Conservation (phyloP, 1,284 basidiomycete species). For the Tilletia setariae region DNA sequence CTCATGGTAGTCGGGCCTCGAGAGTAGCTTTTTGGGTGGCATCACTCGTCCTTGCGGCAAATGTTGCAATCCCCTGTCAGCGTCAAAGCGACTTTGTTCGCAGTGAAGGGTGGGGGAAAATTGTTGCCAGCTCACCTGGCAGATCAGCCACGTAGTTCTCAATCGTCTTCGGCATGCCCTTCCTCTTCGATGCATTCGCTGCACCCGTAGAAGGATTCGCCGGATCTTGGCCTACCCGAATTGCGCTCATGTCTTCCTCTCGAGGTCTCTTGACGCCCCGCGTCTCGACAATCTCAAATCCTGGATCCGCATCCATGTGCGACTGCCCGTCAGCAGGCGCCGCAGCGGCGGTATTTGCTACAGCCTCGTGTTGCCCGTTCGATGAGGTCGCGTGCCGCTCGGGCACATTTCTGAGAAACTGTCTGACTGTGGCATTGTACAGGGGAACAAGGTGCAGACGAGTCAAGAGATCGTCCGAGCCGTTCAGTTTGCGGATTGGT, state of each 20-base stretch:
- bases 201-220: neutral
- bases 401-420: neutral
- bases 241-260: slow-evolving; percentile 1
- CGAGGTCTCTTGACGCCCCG: neutral
- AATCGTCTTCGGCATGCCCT: slow-evolving; percentile 19
- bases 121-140: slow-evolving; percentile 1
- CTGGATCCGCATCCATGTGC: neutral
- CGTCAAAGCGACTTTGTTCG: neutral
- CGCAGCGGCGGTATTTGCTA: neutral
- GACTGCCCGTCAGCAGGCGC: neutral
- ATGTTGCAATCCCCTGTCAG: neutral
- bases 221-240: neutral
- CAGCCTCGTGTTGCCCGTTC: too few relatives aligned
- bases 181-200: neutral
- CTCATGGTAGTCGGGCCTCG: slow-evolving; percentile 2
- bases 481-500: neutral
- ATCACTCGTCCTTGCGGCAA: slow-evolving; percentile 1
- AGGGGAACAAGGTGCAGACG: slow-evolving; percentile 3
- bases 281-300: neutral
- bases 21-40: slow-evolving; percentile 8
- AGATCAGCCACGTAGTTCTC: slow-evolving; percentile 22
- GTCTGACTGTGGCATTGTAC: slow-evolving; percentile 11
- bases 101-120: neutral
- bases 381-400: neutral
- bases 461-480: neutral